Percentiles rank a stretch among this genome's conserved stretches.
Conservation (phyloP, 2,329 filamentous ascomycete species). For the Raffaelea ambrosiae region DNA sequence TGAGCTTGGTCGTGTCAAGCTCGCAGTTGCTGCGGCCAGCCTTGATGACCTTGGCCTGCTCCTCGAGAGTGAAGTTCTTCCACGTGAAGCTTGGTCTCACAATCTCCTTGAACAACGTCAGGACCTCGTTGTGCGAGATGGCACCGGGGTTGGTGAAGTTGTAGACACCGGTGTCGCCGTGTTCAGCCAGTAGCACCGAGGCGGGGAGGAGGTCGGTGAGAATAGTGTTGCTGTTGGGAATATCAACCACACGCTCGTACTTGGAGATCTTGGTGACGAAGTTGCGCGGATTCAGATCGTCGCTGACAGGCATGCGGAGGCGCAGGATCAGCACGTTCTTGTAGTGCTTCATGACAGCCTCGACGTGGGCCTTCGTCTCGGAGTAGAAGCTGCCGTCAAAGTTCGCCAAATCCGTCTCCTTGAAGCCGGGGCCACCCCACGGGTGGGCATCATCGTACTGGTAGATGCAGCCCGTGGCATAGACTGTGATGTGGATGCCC, state of each 20-base stretch:
- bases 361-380: constrained; percentile 56
- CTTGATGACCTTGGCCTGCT: constrained; percentile 60
- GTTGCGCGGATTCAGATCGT: constrained; percentile 57
- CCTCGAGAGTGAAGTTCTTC: constrained; percentile 58
- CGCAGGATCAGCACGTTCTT: constrained; percentile 54
- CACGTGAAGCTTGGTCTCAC: constrained; percentile 52
- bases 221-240: constrained; percentile 61
- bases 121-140: constrained; percentile 63
- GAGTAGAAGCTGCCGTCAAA: constrained; percentile 63
- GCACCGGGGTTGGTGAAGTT: constrained; percentile 65
- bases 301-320: constrained; percentile 61
- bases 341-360: constrained; percentile 56
- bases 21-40: constrained; percentile 59
- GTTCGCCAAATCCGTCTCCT: constrained; percentile 55
- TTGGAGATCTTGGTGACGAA: constrained; percentile 62
- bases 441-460: constrained; percentile 53
- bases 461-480: constrained; percentile 62
- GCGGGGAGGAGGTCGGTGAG: constrained; percentile 56
- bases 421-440: constrained; percentile 50
- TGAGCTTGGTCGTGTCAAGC: constrained; percentile 54
- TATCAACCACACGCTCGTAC: constrained; percentile 57
- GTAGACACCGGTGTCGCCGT: constrained; percentile 67
- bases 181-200: constrained; percentile 82
- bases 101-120: constrained; percentile 53
- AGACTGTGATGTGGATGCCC: constrained; percentile 55